Base-by-base conservation (phyloP, 805 yeast species). In the Spathaspora hagerdaliae region DNA sequence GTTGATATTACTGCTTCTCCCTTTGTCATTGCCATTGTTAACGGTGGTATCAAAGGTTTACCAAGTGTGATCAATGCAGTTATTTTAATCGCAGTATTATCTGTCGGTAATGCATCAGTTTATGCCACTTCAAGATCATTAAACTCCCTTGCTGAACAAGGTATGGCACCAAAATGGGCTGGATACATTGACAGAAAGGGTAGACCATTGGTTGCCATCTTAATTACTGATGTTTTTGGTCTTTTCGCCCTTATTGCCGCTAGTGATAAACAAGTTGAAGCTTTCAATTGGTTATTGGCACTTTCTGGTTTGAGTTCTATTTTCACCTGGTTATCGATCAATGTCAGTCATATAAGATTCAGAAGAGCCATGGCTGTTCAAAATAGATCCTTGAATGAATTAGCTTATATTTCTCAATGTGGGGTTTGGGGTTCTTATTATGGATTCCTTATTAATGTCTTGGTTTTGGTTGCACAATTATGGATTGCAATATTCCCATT, bases 81-180 rank as follows among this genome's bases (percentile, higher is more conserved):
- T 41, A 82, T 85, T 49, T 66, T 85, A 55, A 67, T 83, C 44
- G 77, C 90, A 6, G 83, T 82, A 24, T 59, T 83, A 41, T 83
- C 89, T 10, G 90, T 84, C 39, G 88, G 86, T 47, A 84, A 85
- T 57, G 78, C 88, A 7, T 75, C 85, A n/a, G 83, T 85, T 7
- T 85, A 77, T 53, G 86, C 82, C 5, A 74, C 82, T 49, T 82
- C 89, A 6, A 79, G 91, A 69, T 77, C 85, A 19, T 61, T 85
- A 52, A 75, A 78, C 24, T 77, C 87, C 7, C 65, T 85, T 51
- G 80, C 85, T 12, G 83, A 75, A 35, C 81, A 79, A 57, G 85
- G 86, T 9, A 75, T 75, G 57, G 78, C 83, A 41, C 88, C 89
- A 44, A 65, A 69, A 53, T 61, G 76, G 46, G 71, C 81, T 41